phyloP scores from a whole-genome alignment of 345 rosid species.

The Litchi chinensis region DNA sequence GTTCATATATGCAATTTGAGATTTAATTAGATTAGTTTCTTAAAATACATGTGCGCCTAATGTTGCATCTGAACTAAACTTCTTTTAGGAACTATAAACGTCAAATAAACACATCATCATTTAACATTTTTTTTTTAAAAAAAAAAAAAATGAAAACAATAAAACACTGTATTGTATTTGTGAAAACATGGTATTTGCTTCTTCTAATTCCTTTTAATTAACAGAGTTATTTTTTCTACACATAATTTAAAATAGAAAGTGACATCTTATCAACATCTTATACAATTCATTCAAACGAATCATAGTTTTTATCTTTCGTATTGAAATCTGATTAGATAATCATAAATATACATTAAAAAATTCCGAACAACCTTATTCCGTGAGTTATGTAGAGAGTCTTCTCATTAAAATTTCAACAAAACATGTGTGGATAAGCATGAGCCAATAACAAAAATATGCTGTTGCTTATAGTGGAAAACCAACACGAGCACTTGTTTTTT shows the following conservation, averaged over 20 bases:
- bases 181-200: neutral
- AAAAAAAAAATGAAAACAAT: too few relatives aligned
- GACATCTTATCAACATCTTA: too few relatives aligned
- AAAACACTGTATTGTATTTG: too few relatives aligned
- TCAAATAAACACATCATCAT: neutral
- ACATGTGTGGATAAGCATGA: conserved; percentile 11
- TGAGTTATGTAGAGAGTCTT: neutral
- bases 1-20: neutral
- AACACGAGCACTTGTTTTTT: conserved; percentile 28
- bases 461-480: conserved; percentile 32
- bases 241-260: too few relatives aligned
- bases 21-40: neutral
- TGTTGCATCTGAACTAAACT: neutral
- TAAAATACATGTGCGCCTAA: neutral
- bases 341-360: too few relatives aligned
- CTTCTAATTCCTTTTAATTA: neutral
- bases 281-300: too few relatives aligned
- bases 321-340: too few relatives aligned
- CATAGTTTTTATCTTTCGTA: too few relatives aligned
- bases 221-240: too few relatives aligned
- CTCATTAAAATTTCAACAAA: neutral
- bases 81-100: neutral
- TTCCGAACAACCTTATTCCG: neutral
- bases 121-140: too few relatives aligned
- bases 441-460: neutral